Evolutionary conservation across 306 rosid genomes (phyloP).

Genomic region (Myrica gale): DNA sequence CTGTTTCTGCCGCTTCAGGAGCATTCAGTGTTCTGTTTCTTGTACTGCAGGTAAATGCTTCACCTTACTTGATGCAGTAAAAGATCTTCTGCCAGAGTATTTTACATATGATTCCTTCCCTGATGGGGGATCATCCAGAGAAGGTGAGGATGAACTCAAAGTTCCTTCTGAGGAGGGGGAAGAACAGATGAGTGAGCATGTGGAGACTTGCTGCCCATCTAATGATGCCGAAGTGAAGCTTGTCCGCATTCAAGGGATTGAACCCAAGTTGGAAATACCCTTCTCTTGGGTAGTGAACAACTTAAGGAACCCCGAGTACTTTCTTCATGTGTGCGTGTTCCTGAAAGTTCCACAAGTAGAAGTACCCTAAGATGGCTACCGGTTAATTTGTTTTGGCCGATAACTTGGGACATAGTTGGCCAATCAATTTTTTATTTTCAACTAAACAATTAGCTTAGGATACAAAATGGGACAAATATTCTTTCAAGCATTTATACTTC

Average conservation of each 20-base stretch:
- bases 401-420: not conserved
- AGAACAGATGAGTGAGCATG: slow-evolving; percentile 39
- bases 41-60: slow-evolving; percentile 61
- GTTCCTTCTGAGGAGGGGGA: slow-evolving; percentile 38
- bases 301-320: slow-evolving; percentile 80
- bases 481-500: too few species aligned
- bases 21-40: slow-evolving; percentile 10
- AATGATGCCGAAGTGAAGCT: slow-evolving; percentile 59
- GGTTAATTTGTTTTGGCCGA: not conserved
- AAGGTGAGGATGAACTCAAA: slow-evolving; percentile 31
- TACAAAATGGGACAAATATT: not conserved
- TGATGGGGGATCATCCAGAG: slow-evolving; percentile 27
- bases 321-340: slow-evolving; percentile 77
- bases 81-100: slow-evolving; percentile 68
- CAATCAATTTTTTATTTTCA: not conserved
- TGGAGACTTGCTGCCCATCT: slow-evolving; percentile 17
- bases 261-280: slow-evolving; percentile 81
- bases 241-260: slow-evolving; percentile 94
- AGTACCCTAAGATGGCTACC: slow-evolving; percentile 27
- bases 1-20: not conserved
- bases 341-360: slow-evolving; percentile 51
- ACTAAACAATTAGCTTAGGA: not conserved
- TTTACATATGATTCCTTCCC: slow-evolving; percentile 32
- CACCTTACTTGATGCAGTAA: slow-evolving; percentile 71
- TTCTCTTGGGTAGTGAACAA: slow-evolving; percentile 86